A percentile compares a stretch with the other conserved stretches of the same genome.
phyloP scores from a whole-genome alignment of 805 yeast species.

The Tetrapisispora arboricola region DNA sequence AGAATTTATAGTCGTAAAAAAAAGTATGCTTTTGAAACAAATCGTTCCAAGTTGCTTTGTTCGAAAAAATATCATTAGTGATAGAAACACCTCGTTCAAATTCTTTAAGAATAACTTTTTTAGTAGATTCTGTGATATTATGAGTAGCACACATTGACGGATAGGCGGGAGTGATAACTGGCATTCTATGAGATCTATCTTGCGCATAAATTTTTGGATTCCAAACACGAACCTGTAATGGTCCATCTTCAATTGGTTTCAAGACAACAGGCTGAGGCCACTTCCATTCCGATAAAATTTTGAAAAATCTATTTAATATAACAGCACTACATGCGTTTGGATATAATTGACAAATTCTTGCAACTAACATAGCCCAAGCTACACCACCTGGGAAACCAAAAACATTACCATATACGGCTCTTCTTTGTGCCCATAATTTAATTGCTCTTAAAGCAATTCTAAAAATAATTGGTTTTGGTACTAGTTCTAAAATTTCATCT shows the following conservation, averaged over 20 bases:
- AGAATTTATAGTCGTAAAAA: slow-evolving; percentile 76
- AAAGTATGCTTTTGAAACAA: slow-evolving; percentile 72
- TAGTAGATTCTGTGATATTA: slow-evolving; percentile 83
- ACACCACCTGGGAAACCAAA: slow-evolving; percentile 99
- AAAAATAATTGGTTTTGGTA: slow-evolving; percentile 88
- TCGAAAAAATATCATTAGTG: slow-evolving; percentile 55
- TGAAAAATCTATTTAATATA: slow-evolving; percentile 81
- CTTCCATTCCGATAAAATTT: slow-evolving; percentile 78
- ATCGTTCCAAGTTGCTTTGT: slow-evolving; percentile 62
- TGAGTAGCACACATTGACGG: slow-evolving; percentile 98
- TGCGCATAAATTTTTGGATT: slow-evolving; percentile 84
- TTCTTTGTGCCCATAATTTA: slow-evolving; percentile 91
- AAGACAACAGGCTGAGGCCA: slow-evolving; percentile 98
- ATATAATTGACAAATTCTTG: slow-evolving; percentile 89
- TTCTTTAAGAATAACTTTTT: slow-evolving; percentile 70
- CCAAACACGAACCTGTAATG: slow-evolving; percentile 93
- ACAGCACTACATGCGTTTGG: slow-evolving; percentile 94
- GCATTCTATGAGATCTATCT: slow-evolving; percentile 90
- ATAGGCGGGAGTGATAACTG: slow-evolving; percentile 90
- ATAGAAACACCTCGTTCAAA: slow-evolving; percentile 64
- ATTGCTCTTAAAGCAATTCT: slow-evolving; percentile 87
- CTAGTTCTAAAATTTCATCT: slow-evolving; percentile 80
- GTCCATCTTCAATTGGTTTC: slow-evolving; percentile 94
- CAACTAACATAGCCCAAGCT: slow-evolving; percentile 99
- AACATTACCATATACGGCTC: slow-evolving; percentile 89